These are phyloP conservation scores for Incumbomyces lentus DNA, from an alignment of 2,329 filamentous ascomycete genomes.

Conservation along the genomic window DNA sequence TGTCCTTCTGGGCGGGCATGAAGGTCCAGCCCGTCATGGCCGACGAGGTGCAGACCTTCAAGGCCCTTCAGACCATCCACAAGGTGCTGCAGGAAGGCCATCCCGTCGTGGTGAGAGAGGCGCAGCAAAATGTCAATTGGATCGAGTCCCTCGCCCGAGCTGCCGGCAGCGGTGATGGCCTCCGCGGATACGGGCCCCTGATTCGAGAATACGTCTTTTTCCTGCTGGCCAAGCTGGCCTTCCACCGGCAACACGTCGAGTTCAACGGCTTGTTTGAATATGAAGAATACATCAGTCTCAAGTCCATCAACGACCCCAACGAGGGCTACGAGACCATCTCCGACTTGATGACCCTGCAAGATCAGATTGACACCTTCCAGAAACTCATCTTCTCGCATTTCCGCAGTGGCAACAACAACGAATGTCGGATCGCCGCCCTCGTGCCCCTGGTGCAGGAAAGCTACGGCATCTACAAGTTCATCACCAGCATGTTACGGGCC, in stretches of 20 bases:
- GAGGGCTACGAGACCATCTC: slow-evolving; percentile 94
- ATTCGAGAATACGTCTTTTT: slow-evolving; percentile 97
- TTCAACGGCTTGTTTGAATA: slow-evolving; percentile 99
- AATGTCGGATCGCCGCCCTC: slow-evolving; percentile 88
- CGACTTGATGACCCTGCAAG: slow-evolving; percentile 91
- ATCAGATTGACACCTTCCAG: slow-evolving; percentile 97
- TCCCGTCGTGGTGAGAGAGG: slow-evolving; percentile 75
- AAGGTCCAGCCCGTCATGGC: slow-evolving; percentile 87
- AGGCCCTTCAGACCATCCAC: slow-evolving; percentile 92
- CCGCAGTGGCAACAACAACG: slow-evolving; percentile 80
- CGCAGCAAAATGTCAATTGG: slow-evolving; percentile 79
- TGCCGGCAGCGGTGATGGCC: slow-evolving; percentile 61
- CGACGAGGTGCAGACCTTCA: slow-evolving; percentile 98
- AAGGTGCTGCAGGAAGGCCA: slow-evolving; percentile 97
- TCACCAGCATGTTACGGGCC: slow-evolving; percentile 95
- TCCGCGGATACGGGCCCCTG: slow-evolving; percentile 77
- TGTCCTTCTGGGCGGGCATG: slow-evolving; percentile 80
- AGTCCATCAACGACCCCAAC: slow-evolving; percentile 96
- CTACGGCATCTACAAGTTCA: slow-evolving; percentile 99
- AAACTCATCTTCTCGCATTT: slow-evolving; percentile 98
- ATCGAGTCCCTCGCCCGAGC: slow-evolving; percentile 84
- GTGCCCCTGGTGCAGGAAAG: slow-evolving; percentile 93
- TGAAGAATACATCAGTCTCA: slow-evolving; percentile 95
- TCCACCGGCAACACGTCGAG: slow-evolving; percentile 91
- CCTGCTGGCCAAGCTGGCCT: slow-evolving; percentile 85